Percentiles rank a stretch among this genome's conserved stretches.
Conservation (phyloP, 352 stramenopile genomes). For the Albugo laibachii region DNA sequence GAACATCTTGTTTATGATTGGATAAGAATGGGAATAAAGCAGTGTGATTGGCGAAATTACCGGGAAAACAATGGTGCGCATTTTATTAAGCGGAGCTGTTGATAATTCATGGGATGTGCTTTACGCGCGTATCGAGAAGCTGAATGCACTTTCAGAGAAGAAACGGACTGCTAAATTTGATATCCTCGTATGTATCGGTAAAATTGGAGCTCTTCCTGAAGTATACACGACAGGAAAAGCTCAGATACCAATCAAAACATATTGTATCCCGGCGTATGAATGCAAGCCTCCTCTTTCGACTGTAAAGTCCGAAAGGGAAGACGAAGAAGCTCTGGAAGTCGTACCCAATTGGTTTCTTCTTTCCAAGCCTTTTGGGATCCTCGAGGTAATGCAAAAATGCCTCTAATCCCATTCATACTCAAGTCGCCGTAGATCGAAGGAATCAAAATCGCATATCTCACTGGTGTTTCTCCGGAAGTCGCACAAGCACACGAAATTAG, state of each 20-base stretch:
- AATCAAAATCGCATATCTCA: slow-evolving; percentile 21
- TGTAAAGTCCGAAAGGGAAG: not conserved
- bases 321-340: slow-evolving; percentile 14
- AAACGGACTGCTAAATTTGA: slow-evolving; percentile 28
- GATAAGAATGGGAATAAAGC: too few species aligned
- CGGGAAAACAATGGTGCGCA: slow-evolving; percentile 37
- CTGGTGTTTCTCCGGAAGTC: slow-evolving; percentile 7
- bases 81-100: slow-evolving; percentile 53
- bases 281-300: slow-evolving; percentile 1
- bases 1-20: too few species aligned
- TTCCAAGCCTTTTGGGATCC: slow-evolving; percentile 18
- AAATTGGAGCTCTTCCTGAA: slow-evolving; percentile 26
- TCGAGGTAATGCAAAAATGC: too few species aligned
- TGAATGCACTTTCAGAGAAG: slow-evolving; percentile 16
- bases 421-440: slow-evolving; percentile 13
- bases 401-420: too few species aligned
- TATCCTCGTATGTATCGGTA: slow-evolving; percentile 33
- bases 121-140: slow-evolving; percentile 45
- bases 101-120: slow-evolving; percentile 35
- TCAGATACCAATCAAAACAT: slow-evolving; percentile 33
- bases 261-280: slow-evolving; percentile 23
- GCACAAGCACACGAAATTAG: not conserved
- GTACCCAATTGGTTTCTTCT: slow-evolving; percentile 29
- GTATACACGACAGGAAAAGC: slow-evolving; percentile 19
- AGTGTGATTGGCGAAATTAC: too few species aligned